Base-by-base conservation (phyloP, 306 rosid genomes). In the Phaseolus lunatus region DNA sequence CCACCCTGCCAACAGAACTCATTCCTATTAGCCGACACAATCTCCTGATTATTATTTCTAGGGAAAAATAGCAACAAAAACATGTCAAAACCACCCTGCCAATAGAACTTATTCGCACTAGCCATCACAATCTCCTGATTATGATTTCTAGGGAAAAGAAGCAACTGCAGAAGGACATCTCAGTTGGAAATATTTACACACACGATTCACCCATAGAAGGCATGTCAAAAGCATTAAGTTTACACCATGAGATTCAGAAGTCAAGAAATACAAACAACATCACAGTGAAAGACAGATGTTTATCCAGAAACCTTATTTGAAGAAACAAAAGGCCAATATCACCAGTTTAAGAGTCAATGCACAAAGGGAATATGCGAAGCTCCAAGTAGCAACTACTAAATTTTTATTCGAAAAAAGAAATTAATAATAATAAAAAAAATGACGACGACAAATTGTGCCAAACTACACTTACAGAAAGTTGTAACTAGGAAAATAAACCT, bases 51-150 rank as follows among this genome's bases (percentile, higher is more conserved):
- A 45, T 48, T 68, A 66, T 39, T 67, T 61, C 33, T 24, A 26
- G 45, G 24, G 29, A n/a, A 26, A 24, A 29, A 29, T 10, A 12
- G 41, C 44, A 39, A 37, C 43, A 31, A 24, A n/a, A n/a, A n/a
- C 97, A 95, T 95, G 87, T 95, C 99, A 84, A 95, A 95, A 39
- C 99, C 99, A 75, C 99, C 99, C 97, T 95, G 88, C 68, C 70
- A 81, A 82, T 67, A 4, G 76, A 86, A 83, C 57, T 39, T 12
- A 20, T 39, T 29, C 50, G 23, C 2, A 70, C 69, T 67, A 83
- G 62, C 62, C 24, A n/a, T 64, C 54, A 76, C 47, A 41, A 70
- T 67, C 78, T 41, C 59, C 26, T 53, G 71, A 70, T 63, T 58
- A 43, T 31, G 56, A 63, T 35, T 65, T 67, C 27, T 22, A 24